phyloP scores from a whole-genome alignment of 371 early-diverging fungal genomes.

The Apophysomyces elegans region DNA sequence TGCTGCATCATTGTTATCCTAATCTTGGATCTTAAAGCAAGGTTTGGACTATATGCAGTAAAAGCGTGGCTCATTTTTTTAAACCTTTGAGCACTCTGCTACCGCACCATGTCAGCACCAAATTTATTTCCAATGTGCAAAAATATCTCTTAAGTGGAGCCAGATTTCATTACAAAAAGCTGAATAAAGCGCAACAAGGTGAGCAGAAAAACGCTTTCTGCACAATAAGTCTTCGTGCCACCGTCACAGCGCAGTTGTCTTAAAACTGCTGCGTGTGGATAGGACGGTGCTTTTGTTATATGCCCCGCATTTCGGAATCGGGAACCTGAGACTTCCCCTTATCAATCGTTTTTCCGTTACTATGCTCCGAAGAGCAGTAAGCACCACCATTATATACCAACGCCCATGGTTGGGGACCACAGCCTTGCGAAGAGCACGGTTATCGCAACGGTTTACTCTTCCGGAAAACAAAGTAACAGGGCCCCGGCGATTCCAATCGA shows the following conservation, averaged over 20 bases:
- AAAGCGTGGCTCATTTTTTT: no score
- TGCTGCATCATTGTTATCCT: background rate
- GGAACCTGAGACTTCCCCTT: background rate
- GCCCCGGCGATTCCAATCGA: constrained; percentile 7
- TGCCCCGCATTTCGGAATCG: background rate
- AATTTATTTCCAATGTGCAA: no score
- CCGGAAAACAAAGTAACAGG: background rate
- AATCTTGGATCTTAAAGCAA: background rate
- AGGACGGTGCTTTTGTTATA: background rate
- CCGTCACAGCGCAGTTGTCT: background rate
- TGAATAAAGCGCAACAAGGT: background rate
- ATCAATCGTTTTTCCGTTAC: background rate
- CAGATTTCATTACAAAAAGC: background rate
- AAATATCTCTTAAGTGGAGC: no score
- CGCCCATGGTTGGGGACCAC: background rate
- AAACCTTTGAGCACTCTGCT: no score
- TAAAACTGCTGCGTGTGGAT: background rate
- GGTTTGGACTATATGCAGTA: background rate
- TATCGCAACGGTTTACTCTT: background rate
- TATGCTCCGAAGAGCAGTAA: background rate
- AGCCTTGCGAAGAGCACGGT: background rate
- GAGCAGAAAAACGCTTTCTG: background rate
- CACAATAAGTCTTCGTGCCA: background rate
- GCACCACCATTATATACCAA: background rate
- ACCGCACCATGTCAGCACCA: no score